Evolutionary conservation across 1,284 basidiomycete genomes (phyloP), one percentile per base, ranked within the genome.

Genomic region (Cutaneotrichosporon dermatis): DNA sequence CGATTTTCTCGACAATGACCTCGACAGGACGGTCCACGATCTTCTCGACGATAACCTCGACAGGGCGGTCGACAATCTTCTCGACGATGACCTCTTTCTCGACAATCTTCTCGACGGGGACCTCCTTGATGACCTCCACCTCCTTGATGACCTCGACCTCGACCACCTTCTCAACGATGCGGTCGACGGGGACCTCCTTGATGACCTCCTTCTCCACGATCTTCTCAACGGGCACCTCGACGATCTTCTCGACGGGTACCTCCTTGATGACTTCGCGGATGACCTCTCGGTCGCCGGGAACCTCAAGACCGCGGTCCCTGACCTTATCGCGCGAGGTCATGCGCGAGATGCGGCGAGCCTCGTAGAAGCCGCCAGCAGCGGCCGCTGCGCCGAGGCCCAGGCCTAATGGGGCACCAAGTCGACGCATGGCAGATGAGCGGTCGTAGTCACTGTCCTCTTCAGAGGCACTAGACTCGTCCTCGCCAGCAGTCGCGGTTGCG

Each of bases 381-480:
- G 61, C 61, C 6, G 64, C 68, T 13, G 58, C 55, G 41, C 64
- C 66, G 15, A 65, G 39, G 13, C 64, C 66, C 7, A 70, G 54
- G 4, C 49, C 25, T 25, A 25, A 25, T 25, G 25, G 25, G 25
- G 25, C 25, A n/a, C 40, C 37, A 36, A 51, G 45, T 4, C 46
- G 46, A 12, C 46, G 46, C 46, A 36, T 36, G 11, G 46, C 33
- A 3, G 34, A 6, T 6, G 33, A 34, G 43, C 50, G 43, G 39
- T 42, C 36, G 9, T 52, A 45, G 43, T 55, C 44, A 36, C 57
- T 54, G 10, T 85, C 85, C 25, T 72, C 70, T 43, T 77, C 79
- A 61, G 84, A 83, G 45, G 86, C 85, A 46, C 71, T 75, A 8
- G 76, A 78, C 25, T 25, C 25, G 35, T 60, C 59, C 46, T 49